Evolutionary conservation across 225 moss, liverwort and hornwort species (phyloP).

Genomic region (Neckera pumila): DNA sequence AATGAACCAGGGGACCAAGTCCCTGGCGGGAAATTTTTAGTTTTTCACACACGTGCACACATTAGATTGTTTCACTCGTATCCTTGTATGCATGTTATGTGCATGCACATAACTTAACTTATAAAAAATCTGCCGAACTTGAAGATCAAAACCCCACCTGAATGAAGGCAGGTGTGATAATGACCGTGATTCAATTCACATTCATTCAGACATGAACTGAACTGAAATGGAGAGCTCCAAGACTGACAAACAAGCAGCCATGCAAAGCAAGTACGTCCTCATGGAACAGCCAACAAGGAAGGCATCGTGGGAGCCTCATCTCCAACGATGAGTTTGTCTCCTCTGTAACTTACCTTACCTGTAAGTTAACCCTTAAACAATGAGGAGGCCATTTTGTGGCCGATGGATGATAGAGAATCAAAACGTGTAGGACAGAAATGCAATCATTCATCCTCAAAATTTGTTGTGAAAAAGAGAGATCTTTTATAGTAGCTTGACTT

Average conservation of each 20-base stretch:
- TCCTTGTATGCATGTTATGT: rapidly evolving
- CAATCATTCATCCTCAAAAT: too few relatives aligned
- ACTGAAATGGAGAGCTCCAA: too few relatives aligned
- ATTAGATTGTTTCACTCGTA: neutral
- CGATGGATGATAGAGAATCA: too few relatives aligned
- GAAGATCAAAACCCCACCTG: neutral
- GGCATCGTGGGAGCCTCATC: neutral
- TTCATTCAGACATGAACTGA: neutral
- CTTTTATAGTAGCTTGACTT: too few relatives aligned
- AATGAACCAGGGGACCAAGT: too few relatives aligned
- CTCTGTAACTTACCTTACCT: too few relatives aligned
- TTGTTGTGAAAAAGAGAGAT: too few relatives aligned
- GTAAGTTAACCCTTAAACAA: too few relatives aligned
- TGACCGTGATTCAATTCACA: neutral
- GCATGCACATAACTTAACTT: neutral
- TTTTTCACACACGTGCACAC: too few relatives aligned
- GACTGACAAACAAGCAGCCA: neutral
- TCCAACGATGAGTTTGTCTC: neutral
- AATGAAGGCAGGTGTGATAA: neutral
- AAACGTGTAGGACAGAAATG: too few relatives aligned
- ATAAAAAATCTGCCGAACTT: rapidly evolving
- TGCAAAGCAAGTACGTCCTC: neutral
- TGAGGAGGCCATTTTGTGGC: too few relatives aligned
- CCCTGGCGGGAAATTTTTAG: too few relatives aligned
- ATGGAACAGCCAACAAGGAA: neutral